Conservation (phyloP, 2,329 filamentous ascomycete genomes). For the Nectriaceae sp. region DNA sequence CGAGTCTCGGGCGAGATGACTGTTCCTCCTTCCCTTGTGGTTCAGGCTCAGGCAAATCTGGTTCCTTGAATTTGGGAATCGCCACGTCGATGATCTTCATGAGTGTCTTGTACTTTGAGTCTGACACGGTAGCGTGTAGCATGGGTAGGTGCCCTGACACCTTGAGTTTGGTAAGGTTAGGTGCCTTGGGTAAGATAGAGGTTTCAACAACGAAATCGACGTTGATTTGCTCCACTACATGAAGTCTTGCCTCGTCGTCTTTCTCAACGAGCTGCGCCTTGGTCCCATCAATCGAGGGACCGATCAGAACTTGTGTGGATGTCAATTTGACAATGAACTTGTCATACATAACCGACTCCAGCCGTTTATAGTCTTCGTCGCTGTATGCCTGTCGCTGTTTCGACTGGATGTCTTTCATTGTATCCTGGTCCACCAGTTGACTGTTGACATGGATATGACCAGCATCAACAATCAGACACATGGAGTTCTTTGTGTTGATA, state of each 20-base stretch:
- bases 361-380: conserved; percentile 81
- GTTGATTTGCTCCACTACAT: conserved; percentile 95
- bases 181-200: conserved; percentile 94
- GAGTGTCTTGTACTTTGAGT: conserved; percentile 93
- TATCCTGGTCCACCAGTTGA: conserved; percentile 89
- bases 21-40: conserved; percentile 21
- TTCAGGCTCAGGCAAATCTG: conserved; percentile 12
- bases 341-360: conserved; percentile 97
- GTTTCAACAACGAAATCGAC: conserved; percentile 96
- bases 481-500: conserved; percentile 76
- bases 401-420: conserved; percentile 83
- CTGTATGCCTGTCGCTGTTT: conserved; percentile 88
- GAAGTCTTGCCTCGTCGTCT: conserved; percentile 70
- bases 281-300: conserved; percentile 87
- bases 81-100: conserved; percentile 97
- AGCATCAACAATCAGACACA: conserved; percentile 92
- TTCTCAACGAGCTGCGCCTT: conserved; percentile 75
- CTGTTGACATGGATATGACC: conserved; percentile 95
- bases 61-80: conserved; percentile 73
- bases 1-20: conserved; percentile 43
- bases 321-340: conserved; percentile 91
- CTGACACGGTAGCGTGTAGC: conserved; percentile 87
- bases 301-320: conserved; percentile 93
- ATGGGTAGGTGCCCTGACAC: conserved; percentile 91
- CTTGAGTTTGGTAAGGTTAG: conserved; percentile 87